Percentiles rank a stretch among this genome's conserved stretches.
Conservation (phyloP, 139 green algal species). For the Closterium sp. region DNA sequence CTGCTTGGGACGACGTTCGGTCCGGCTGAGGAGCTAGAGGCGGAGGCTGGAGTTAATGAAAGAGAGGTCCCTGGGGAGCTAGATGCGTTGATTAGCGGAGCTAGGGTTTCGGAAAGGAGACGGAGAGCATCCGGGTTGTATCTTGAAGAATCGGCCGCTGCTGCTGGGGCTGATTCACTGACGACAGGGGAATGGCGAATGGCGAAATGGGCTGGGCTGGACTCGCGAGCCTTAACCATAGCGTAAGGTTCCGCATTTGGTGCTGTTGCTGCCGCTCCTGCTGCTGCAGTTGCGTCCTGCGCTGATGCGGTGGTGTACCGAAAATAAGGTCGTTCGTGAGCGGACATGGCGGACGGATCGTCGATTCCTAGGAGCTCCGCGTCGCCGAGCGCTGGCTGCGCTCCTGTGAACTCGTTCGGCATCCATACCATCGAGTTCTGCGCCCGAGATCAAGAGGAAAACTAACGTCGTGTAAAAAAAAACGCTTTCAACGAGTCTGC, state of each 20-base stretch:
- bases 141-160: neutral
- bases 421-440: neutral
- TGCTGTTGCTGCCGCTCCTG: neutral
- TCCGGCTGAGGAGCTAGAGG: neutral
- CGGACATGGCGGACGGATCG: too few relatives aligned
- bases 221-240: neutral
- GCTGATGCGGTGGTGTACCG: neutral
- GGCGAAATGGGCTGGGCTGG: neutral
- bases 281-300: neutral
- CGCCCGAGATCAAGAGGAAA: neutral
- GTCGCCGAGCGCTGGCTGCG: neutral
- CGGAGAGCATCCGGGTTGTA: neutral
- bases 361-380: neutral
- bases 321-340: neutral
- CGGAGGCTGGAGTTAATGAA: neutral
- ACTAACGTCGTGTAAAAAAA: neutral
- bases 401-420: neutral
- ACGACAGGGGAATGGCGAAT: neutral
- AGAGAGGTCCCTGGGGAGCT: neutral
- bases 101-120: neutral
- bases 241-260: neutral
- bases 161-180: neutral
- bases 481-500: too few relatives aligned
- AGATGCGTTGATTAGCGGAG: neutral
- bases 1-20: neutral